These are phyloP conservation scores for Calophaca sinica DNA, from an alignment of 306 rosid species.

Conservation along the genomic window DNA sequence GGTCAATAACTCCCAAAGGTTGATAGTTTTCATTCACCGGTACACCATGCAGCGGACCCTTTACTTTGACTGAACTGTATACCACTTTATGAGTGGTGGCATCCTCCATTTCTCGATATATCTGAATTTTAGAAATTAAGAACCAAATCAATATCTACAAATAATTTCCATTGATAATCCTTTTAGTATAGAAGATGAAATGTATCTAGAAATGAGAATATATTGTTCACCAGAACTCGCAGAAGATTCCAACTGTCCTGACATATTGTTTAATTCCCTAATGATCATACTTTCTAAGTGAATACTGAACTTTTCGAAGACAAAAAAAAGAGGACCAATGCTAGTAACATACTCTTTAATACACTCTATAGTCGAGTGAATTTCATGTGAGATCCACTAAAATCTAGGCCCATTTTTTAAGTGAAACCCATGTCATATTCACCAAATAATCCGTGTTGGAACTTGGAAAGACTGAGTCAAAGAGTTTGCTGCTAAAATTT, in stretches of 20 bases:
- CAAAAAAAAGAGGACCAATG: constrained; percentile 6
- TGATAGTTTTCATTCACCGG: constrained; percentile 82
- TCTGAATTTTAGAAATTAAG: constrained; percentile 58
- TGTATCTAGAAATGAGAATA: constrained; percentile 26
- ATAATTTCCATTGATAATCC: constrained; percentile 15
- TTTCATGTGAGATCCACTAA: neutral
- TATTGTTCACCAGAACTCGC: constrained; percentile 8
- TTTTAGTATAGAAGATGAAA: constrained; percentile 25
- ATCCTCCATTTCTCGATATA: constrained; percentile 85
- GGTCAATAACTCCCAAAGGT: constrained; percentile 82
- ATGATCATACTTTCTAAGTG: neutral
- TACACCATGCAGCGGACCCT: constrained; percentile 75
- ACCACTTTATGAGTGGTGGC: constrained; percentile 61
- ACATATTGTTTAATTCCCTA: constrained; percentile 5
- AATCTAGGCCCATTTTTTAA: neutral
- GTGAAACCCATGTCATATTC: neutral
- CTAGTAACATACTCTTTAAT: neutral
- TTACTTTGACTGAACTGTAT: constrained; percentile 65
- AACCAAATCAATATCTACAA: constrained; percentile 17
- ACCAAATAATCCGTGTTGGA: neutral
- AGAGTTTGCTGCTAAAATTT: neutral
- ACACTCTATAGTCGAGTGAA: neutral
- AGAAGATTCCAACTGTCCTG: constrained; percentile 5
- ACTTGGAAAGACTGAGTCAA: neutral
- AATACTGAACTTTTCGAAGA: constrained; percentile 20